A percentile compares a stretch with the other conserved stretches of the same genome.
phyloP scores from a whole-genome alignment of 192 early-diverging fungal species.

The Coemansia pectinata region DNA sequence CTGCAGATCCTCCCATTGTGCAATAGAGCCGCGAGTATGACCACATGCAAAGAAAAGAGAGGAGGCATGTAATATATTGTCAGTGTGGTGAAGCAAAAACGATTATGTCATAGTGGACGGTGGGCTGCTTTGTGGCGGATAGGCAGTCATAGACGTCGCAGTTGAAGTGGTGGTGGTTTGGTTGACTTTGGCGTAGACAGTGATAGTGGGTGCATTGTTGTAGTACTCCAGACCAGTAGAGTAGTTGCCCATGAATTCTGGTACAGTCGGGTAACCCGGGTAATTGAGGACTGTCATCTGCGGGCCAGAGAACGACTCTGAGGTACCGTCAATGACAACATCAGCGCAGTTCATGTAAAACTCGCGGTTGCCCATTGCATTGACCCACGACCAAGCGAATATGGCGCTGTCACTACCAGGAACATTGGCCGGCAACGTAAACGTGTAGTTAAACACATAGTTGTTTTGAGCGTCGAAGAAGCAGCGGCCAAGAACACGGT shows the following conservation, averaged over 20 bases:
- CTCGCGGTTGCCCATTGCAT: slow-evolving; percentile 58
- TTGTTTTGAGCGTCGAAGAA: slow-evolving; percentile 18
- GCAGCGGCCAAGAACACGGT: slow-evolving; percentile 18
- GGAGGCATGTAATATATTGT: not conserved
- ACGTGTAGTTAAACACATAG: not conserved
- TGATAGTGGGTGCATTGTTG: slow-evolving; percentile 8
- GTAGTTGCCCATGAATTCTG: slow-evolving; percentile 38
- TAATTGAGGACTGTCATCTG: slow-evolving; percentile 18
- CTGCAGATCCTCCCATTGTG: not conserved
- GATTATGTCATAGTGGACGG: not conserved
- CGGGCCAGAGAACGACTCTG: slow-evolving; percentile 7
- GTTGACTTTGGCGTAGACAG: slow-evolving; percentile 14
- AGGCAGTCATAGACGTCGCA: not conserved
- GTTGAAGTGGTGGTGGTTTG: not conserved
- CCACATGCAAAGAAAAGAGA: not conserved
- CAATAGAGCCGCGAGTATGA: not conserved
- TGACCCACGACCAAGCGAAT: slow-evolving; percentile 64
- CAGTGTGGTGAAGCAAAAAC: not conserved
- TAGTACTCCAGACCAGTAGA: slow-evolving; percentile 10
- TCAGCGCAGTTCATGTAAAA: slow-evolving; percentile 40
- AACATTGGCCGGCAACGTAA: slow-evolving; percentile 51
- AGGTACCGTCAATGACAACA: slow-evolving; percentile 5
- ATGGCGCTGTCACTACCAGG: slow-evolving; percentile 48
- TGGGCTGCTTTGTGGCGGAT: not conserved
- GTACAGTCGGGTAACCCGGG: slow-evolving; percentile 36